phyloP scores from a whole-genome alignment of 2,329 filamentous ascomycete species.

The Peltaster fructicola region DNA sequence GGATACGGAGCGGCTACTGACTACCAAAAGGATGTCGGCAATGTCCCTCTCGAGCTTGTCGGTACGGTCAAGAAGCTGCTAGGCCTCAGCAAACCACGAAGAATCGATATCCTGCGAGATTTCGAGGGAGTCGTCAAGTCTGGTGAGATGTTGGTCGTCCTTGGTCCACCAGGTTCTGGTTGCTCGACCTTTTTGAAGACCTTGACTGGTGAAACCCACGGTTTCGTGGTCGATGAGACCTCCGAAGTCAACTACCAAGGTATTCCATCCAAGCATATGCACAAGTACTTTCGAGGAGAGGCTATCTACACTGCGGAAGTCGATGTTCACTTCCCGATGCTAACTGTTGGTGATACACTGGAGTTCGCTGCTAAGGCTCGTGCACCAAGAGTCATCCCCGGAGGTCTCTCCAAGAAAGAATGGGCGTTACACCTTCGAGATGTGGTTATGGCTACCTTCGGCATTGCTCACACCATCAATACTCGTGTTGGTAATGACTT shows the following conservation, averaged over 20 bases:
- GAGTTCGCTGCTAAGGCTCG: conserved; percentile 58
- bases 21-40: conserved; percentile 34
- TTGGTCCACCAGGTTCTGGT: conserved; percentile 50
- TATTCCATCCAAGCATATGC: conserved; percentile 56
- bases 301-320: conserved; percentile 76
- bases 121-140: conserved; percentile 52
- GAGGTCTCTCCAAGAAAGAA: conserved; percentile 35
- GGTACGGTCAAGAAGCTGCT: conserved; percentile 21
- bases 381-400: conserved; percentile 43
- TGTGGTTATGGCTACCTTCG: conserved; percentile 59
- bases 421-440: conserved; percentile 49
- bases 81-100: conserved; percentile 13
- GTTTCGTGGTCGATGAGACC: conserved; percentile 51
- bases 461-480: conserved; percentile 55
- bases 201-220: conserved; percentile 66
- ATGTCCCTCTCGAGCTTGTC: conserved; percentile 25
- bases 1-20: conserved; percentile 32
- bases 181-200: conserved; percentile 79
- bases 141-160: conserved; percentile 60
- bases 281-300: conserved; percentile 61
- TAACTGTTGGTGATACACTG: conserved; percentile 63
- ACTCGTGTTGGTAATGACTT: conserved; percentile 61
- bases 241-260: conserved; percentile 73
- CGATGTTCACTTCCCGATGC: conserved; percentile 62
- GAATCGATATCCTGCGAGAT: conserved; percentile 44